These are phyloP conservation scores for Coemansia sp. DNA, from an alignment of 192 early-diverging fungal species.

Conservation along the genomic window DNA sequence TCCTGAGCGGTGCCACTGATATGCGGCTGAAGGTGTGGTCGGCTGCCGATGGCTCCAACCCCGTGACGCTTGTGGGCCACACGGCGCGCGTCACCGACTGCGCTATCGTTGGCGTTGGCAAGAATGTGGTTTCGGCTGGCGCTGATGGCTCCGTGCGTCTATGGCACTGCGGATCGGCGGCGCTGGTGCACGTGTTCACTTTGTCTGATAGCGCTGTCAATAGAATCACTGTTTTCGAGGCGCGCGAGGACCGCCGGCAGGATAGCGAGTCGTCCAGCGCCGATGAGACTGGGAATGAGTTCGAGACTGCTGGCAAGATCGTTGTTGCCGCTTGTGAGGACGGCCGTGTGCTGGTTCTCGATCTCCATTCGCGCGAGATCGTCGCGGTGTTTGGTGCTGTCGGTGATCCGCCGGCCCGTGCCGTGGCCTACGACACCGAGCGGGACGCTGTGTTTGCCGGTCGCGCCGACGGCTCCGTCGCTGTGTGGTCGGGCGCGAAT, in stretches of 20 bases:
- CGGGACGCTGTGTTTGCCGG: constrained; percentile 18
- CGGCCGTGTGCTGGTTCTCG: constrained; percentile 29
- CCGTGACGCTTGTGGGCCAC: constrained; percentile 72
- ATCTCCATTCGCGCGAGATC: constrained; percentile 11
- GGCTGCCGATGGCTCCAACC: constrained; percentile 70
- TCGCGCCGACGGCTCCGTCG: constrained; percentile 30
- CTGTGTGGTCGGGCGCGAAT: constrained; percentile 19
- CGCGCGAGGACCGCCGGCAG: background rate
- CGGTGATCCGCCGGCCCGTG: constrained; percentile 25
- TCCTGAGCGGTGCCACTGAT: constrained; percentile 69
- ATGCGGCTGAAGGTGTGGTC: constrained; percentile 75
- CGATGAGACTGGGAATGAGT: constrained; percentile 6
- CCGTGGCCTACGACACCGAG: constrained; percentile 31
- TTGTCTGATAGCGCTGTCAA: constrained; percentile 37
- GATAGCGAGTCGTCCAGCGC: background rate
- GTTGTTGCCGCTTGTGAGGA: constrained; percentile 42
- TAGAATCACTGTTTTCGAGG: constrained; percentile 12
- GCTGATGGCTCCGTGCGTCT: constrained; percentile 48
- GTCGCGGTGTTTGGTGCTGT: constrained; percentile 20
- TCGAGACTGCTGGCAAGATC: constrained; percentile 28
- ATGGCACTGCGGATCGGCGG: constrained; percentile 45
- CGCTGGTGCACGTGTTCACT: constrained; percentile 22
- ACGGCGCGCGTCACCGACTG: constrained; percentile 62
- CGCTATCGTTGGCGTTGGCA: constrained; percentile 65
- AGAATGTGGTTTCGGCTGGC: constrained; percentile 62